Conservation (phyloP, 441 rosid genomes). For the Gossypium lobatum region DNA sequence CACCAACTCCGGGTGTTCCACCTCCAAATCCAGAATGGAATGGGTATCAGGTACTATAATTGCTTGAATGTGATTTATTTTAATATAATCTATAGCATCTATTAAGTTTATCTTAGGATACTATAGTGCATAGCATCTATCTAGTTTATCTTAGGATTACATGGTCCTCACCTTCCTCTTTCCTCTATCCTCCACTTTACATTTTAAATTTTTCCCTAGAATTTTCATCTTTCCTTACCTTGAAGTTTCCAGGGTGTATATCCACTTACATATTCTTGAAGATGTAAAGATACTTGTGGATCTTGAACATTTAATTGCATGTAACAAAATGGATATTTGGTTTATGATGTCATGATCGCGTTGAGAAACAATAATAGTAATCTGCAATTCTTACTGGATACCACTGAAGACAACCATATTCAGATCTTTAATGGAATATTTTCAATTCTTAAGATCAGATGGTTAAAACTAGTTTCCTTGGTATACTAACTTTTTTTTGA, state of each 20-base stretch:
- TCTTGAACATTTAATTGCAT: no score
- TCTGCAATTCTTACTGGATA: not conserved
- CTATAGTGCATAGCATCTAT: not conserved
- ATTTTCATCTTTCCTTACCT: no score
- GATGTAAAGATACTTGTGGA: no score
- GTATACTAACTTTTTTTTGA: no score
- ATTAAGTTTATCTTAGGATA: not conserved
- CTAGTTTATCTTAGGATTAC: not conserved
- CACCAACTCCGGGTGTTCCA: conserved; percentile 53
- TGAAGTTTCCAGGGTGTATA: not conserved
- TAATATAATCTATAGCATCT: not conserved
- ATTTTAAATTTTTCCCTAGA: no score
- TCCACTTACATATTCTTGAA: no score
- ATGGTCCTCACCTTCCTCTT: not conserved
- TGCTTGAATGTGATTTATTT: not conserved
- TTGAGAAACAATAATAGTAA: not conserved
- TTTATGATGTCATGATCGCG: not conserved
- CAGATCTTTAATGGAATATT: not conserved
- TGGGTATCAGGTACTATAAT: conserved; percentile 59
- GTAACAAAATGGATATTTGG: not conserved
- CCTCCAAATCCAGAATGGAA: conserved; percentile 67
- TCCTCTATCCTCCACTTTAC: no score
- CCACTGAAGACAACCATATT: not conserved
- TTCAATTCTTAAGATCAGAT: not conserved
- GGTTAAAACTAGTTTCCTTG: not conserved